These are phyloP conservation scores for Mycocentrospora acerina DNA, from an alignment of 2,329 filamentous ascomycete genomes.

Conservation along the genomic window DNA sequence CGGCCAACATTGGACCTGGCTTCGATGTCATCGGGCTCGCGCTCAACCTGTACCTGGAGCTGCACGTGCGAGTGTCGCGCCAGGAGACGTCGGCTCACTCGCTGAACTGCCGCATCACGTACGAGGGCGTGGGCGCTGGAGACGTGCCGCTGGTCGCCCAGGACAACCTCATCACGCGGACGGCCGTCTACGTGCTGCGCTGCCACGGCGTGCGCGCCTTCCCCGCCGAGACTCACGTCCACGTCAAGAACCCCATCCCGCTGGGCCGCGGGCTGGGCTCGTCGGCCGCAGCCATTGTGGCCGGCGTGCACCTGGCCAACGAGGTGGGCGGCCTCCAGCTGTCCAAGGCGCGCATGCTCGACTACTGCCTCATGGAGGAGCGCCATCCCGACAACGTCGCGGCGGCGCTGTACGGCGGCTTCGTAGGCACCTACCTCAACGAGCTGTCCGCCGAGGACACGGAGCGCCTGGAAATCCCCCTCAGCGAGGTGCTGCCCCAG, in stretches of 20 bases:
- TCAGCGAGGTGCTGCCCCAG: constrained; percentile 87
- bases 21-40: constrained; percentile 98
- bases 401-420: constrained; percentile 91
- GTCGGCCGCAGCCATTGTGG: constrained; percentile 91
- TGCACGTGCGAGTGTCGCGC: constrained; percentile 71
- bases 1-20: constrained; percentile 92
- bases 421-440: constrained; percentile 95
- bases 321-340: constrained; percentile 80
- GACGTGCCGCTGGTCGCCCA: constrained; percentile 83
- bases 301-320: constrained; percentile 89
- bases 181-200: constrained; percentile 89
- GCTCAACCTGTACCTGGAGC: constrained; percentile 88
- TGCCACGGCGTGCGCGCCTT: constrained; percentile 87
- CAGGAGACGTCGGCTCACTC: constrained; percentile 57
- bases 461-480: constrained; percentile 86
- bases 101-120: constrained; percentile 86
- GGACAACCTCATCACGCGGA: constrained; percentile 88
- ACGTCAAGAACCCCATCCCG: constrained; percentile 94
- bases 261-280: constrained; percentile 91
- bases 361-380: constrained; percentile 95
- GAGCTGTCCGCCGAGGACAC: constrained; percentile 87
- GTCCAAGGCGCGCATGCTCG: constrained; percentile 79
- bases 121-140: constrained; percentile 78
- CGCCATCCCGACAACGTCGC: constrained; percentile 64
- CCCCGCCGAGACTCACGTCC: constrained; percentile 79